Evolutionary conservation across 1,139 yeast species (phyloP).

Genomic region (Hansenula lynferdii): DNA sequence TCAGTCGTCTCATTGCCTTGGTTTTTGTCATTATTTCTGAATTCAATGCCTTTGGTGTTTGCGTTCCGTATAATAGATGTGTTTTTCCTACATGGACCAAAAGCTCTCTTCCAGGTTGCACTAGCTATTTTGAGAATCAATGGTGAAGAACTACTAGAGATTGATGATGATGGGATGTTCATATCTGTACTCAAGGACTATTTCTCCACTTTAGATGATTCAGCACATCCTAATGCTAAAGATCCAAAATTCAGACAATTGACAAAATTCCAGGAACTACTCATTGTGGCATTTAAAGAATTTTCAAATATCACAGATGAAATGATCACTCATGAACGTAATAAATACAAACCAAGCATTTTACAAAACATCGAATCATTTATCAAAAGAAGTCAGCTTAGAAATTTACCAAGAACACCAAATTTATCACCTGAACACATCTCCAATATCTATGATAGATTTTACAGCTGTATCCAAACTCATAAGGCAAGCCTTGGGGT

Average conservation of each 20-base stretch:
- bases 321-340: slow-evolving; percentile 62
- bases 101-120: slow-evolving; percentile 88
- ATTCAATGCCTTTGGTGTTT: slow-evolving; percentile 91
- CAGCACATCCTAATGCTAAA: slow-evolving; percentile 71
- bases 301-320: slow-evolving; percentile 78
- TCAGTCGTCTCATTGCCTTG: slow-evolving; percentile 94
- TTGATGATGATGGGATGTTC: slow-evolving; percentile 91
- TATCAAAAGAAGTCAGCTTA: slow-evolving; percentile 85
- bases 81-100: slow-evolving; percentile 86
- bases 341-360: slow-evolving; percentile 69
- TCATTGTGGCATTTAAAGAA: slow-evolving; percentile 91
- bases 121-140: slow-evolving; percentile 81
- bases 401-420: slow-evolving; percentile 73
- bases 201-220: slow-evolving; percentile 71
- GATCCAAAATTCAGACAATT: slow-evolving; percentile 61
- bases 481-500: slow-evolving; percentile 63
- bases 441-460: slow-evolving; percentile 77
- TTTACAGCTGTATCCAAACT: slow-evolving; percentile 69
- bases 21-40: slow-evolving; percentile 87
- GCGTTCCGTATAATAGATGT: slow-evolving; percentile 92
- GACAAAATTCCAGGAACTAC: slow-evolving; percentile 83
- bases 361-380: slow-evolving; percentile 83
- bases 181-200: slow-evolving; percentile 80
- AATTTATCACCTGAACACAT: slow-evolving; percentile 55
- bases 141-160: slow-evolving; percentile 74